Conservation (phyloP, 495 filamentous ascomycete genomes). For the Choiromyces venosus region DNA sequence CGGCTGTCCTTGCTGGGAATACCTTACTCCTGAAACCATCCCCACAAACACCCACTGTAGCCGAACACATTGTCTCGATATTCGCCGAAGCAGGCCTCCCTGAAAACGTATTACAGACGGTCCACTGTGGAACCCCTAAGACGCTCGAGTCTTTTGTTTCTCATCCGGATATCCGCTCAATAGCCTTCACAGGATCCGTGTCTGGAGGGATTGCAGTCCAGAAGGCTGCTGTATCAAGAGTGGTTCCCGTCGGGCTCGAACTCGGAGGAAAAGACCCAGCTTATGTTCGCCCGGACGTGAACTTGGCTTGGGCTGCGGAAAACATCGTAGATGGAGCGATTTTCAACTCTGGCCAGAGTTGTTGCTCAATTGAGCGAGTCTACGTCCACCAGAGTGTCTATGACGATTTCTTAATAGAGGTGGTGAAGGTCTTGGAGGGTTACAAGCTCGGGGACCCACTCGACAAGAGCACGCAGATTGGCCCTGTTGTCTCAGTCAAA, state of each 20-base stretch:
- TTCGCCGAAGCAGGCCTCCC: slow-evolving; percentile 75
- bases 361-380: slow-evolving; percentile 85
- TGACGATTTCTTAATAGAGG: slow-evolving; percentile 68
- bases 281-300: slow-evolving; percentile 78
- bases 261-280: slow-evolving; percentile 92
- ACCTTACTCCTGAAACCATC: slow-evolving; percentile 88
- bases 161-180: slow-evolving; percentile 64
- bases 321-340: slow-evolving; percentile 90
- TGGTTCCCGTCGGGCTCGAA: slow-evolving; percentile 79
- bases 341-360: slow-evolving; percentile 96
- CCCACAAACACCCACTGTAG: slow-evolving; percentile 86
- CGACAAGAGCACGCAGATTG: slow-evolving; percentile 70
- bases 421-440: slow-evolving; percentile 73
- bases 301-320: slow-evolving; percentile 81
- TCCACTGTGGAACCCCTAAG: slow-evolving; percentile 71
- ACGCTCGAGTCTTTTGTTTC: slow-evolving; percentile 67
- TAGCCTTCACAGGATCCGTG: slow-evolving; percentile 93
- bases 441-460: slow-evolving; percentile 87
- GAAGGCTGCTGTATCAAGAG: slow-evolving; percentile 67
- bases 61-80: slow-evolving; percentile 68
- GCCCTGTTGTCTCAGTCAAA: slow-evolving; percentile 76
- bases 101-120: slow-evolving; percentile 74
- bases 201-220: slow-evolving; percentile 81
- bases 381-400: slow-evolving; percentile 84
- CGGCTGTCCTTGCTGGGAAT: slow-evolving; percentile 80